Base-by-base conservation (phyloP, 2,329 filamentous ascomycete species). In the Aquanectria penicillioides region DNA sequence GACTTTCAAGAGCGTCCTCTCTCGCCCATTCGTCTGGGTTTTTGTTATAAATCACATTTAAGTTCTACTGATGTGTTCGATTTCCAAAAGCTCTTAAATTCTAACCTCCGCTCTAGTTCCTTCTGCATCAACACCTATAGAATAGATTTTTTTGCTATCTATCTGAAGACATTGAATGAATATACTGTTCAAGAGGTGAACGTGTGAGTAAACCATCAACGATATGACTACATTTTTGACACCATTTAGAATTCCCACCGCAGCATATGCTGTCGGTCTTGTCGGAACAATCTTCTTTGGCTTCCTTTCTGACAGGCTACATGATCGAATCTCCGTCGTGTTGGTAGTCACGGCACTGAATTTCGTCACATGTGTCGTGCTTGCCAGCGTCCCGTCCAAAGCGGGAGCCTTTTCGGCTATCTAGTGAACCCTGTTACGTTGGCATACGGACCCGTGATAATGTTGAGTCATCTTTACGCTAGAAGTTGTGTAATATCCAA, bases 371-470 rank as follows among this genome's bases (percentile, higher is more conserved):
- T 36, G 31, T 25, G 31, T 37, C n/a, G 46, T 49, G 5, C 46
- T 49, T 18, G 31, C 46, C 11, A 28, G 20, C 10, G 46, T 37
- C 15, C 46, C 46, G 11, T 37, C 31, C n/a, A 49, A 49, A 20
- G 46, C 22, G 11, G 46, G 31, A 1, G 31, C 22, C 31, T 49
- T 49, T 49, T 28, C 9, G 46, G 46, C 13, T 49, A 49, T 26
- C 7, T 49, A 3, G 9, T 37, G 5, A 49, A 37, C 5, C 31
- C 46, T 6, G 31, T 33, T 1, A 49, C 46, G 3, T n/a, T 49
- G 11, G 31, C 31, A 26, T 49, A 49, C 23, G 46, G 46, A n/a
- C 46, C 46, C 7, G 10, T 49, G 6, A 49, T 49, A 33, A 49
- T 49, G 26, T 31, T 49, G 28, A 20, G 46, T 37, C 20, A 15